Base-by-base conservation (phyloP, 2,329 filamentous ascomycete species). In the Cylindrodendrum hubeiense region DNA sequence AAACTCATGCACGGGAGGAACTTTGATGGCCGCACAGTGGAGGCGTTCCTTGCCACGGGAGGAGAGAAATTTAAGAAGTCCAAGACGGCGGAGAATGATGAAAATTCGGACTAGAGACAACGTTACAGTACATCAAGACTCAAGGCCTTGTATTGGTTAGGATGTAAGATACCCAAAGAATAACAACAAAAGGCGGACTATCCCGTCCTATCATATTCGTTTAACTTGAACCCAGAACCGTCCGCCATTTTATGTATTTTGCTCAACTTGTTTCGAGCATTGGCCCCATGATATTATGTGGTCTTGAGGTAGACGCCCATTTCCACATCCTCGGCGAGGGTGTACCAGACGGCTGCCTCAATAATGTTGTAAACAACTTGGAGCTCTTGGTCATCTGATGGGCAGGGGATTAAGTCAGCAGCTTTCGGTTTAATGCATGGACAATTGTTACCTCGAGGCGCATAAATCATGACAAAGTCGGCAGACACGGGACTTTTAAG, bases 391-490 rank as follows among this genome's bases (percentile, higher is more conserved):
- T 89, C 85, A 67, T 90, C 85, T 87, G 37, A 28, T 6, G 19
- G 6, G 15, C 46, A 56, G 37, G 66, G 54, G 44, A 7, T 6
- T 10, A 33, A 46, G 24, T 63, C 46, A 66, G 49, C 46, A 44
- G 49, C 44, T 41, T 50, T 19, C 19, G 10, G 15, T 51, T 15
- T 30, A 17, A 19, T 30, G 24, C 15, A 19, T 9, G 17, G 10
- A 15, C 28, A 47, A 17, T 34, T 73, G 80, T 79, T 71, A 82
- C 86, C 80, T 73, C 92, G 82, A 2, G 94, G 93, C 19, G 93
- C 92, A 80, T 97, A 97, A 5, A 97, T 84, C 89, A 97, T 90
- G 62, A 93, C 83, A 78, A 97, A 97, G 44, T 91, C 90, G 4
- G 85, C 81, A 0, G 93, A 92, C 60, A 96, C 89, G 54, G 92